Evolutionary conservation across 768 basidiomycete species (phyloP).

Genomic region (Serpula lacrymans): DNA sequence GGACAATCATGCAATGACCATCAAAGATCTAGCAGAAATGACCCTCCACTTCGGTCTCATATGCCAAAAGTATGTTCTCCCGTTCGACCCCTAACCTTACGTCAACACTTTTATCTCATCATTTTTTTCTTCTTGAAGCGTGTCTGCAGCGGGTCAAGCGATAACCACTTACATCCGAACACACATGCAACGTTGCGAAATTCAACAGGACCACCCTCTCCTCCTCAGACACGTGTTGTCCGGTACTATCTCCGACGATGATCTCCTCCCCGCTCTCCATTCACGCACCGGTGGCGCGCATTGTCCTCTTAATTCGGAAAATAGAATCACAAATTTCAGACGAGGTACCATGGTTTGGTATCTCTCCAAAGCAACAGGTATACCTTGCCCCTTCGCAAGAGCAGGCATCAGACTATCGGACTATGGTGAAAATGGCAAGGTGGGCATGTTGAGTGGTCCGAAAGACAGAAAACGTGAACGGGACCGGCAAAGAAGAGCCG

Average conservation of each 20-base stretch:
- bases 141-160: slow-evolving; percentile 76
- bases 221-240: slow-evolving; percentile 70
- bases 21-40: slow-evolving; percentile 80
- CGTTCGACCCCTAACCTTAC: slow-evolving; percentile 8
- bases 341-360: slow-evolving; percentile 83
- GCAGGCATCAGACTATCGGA: slow-evolving; percentile 72
- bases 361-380: slow-evolving; percentile 69
- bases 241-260: slow-evolving; percentile 69
- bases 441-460: slow-evolving; percentile 17
- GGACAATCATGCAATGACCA: slow-evolving; percentile 83
- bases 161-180: slow-evolving; percentile 80
- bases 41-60: slow-evolving; percentile 59
- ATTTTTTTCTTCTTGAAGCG: slow-evolving; percentile 35
- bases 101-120: slow-evolving; percentile 7
- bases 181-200: slow-evolving; percentile 69
- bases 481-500: slow-evolving; percentile 32
- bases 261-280: slow-evolving; percentile 66
- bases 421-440: slow-evolving; percentile 52
- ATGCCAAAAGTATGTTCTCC: slow-evolving; percentile 66
- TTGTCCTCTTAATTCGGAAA: slow-evolving; percentile 35
- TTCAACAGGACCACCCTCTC: slow-evolving; percentile 68
- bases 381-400: slow-evolving; percentile 71
- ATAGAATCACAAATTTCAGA: slow-evolving; percentile 66
- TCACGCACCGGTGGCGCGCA: slow-evolving; percentile 66
- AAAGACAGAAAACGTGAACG: slow-evolving; percentile 31